Conservation (phyloP, 352 stramenopile species). For the Globisporangium paroecandrum region DNA sequence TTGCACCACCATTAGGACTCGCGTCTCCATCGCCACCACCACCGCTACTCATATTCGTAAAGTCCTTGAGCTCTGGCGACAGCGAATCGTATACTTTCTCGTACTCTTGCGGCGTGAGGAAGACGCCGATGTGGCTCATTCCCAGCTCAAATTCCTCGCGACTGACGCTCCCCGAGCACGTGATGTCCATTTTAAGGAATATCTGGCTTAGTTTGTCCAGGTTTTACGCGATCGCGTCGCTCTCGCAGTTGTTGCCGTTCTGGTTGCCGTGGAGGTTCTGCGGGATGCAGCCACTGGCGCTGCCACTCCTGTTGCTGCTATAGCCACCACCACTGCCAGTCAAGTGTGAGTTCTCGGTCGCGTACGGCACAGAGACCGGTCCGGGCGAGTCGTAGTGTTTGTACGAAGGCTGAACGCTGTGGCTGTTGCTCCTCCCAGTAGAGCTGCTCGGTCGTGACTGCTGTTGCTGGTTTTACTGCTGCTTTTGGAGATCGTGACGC, state of each 20-base stretch:
- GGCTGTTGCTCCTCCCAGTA: neutral
- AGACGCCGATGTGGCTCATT: constrained; percentile 68
- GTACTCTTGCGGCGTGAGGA: constrained; percentile 61
- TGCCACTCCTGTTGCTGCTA: neutral
- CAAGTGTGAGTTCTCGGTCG: constrained; percentile 23
- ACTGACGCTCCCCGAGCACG: constrained; percentile 54
- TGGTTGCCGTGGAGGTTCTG: constrained; percentile 7
- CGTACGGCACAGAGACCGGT: constrained; percentile 50
- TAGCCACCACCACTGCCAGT: no score
- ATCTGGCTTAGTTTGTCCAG: constrained; percentile 71
- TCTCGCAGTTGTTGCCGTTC: constrained; percentile 25
- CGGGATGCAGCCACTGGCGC: constrained; percentile 6
- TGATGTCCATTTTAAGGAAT: constrained; percentile 82
- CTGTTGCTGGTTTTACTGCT: constrained; percentile 6
- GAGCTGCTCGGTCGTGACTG: neutral
- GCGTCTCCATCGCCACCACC: constrained; percentile 4
- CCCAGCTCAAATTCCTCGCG: constrained; percentile 71
- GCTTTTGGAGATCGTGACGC: constrained; percentile 39
- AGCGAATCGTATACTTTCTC: constrained; percentile 63
- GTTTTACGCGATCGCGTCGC: constrained; percentile 39
- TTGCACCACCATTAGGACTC: neutral
- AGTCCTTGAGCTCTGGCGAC: constrained; percentile 30
- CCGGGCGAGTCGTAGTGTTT: constrained; percentile 7
- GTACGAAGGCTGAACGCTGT: neutral
- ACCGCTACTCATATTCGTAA: neutral